A percentile compares a stretch with the other conserved stretches of the same genome.
Conservation (phyloP, 495 filamentous ascomycete species). For the Lasiosphaeria hispida region DNA sequence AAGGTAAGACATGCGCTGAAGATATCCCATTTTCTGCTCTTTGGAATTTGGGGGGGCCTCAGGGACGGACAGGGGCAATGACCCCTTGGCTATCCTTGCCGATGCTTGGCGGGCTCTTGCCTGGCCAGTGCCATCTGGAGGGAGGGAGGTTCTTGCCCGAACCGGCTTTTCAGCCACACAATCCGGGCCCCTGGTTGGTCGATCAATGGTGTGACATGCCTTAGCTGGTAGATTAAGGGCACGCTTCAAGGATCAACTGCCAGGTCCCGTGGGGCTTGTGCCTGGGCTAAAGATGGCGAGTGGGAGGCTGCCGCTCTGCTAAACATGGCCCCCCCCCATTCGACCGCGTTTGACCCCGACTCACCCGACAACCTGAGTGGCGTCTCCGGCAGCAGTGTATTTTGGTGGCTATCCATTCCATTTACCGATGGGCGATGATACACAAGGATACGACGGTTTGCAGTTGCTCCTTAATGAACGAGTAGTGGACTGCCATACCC, state of each 20-base stretch:
- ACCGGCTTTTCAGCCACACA: constrained; percentile 20
- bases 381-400: too few species aligned
- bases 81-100: constrained; percentile 13
- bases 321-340: neutral
- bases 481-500: too few species aligned
- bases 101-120: neutral
- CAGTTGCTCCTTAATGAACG: too few species aligned
- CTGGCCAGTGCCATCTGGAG: neutral
- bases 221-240: constrained; percentile 29
- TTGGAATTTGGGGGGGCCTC: constrained; percentile 10
- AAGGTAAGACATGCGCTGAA: constrained; percentile 22
- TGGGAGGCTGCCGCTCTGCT: neutral
- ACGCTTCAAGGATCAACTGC: constrained; percentile 14
- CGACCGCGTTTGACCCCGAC: neutral
- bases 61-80: constrained; percentile 20
- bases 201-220: constrained; percentile 11
- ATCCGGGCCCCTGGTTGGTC: constrained; percentile 21
- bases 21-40: constrained; percentile 19
- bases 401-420: too few species aligned
- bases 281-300: constrained; percentile 14
- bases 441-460: too few species aligned
- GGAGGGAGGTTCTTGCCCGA: constrained; percentile 24
- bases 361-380: neutral
- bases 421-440: too few species aligned
- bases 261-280: constrained; percentile 19